A percentile compares a stretch with the other conserved stretches of the same genome.
These are phyloP conservation scores for Epichloe baconii DNA, from an alignment of 2,329 filamentous ascomycete species.

Conservation along the genomic window DNA sequence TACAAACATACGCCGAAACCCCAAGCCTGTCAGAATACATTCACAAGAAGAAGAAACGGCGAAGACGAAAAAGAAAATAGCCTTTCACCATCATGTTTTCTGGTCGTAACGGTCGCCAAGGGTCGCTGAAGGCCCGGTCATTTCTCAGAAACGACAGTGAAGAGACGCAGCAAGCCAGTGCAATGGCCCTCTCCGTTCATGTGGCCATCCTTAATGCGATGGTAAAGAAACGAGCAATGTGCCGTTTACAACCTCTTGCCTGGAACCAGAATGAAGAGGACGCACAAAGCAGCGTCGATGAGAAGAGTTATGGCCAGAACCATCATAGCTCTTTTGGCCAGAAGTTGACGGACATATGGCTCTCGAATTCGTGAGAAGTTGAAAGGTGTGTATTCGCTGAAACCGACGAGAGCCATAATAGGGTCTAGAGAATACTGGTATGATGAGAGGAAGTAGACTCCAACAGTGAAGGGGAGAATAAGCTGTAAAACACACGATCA, in stretches of 20 bases:
- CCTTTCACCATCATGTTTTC: background rate
- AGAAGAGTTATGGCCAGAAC: slow-evolving; percentile 64
- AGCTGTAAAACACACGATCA: slow-evolving; percentile 23
- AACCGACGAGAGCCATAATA: slow-evolving; percentile 73
- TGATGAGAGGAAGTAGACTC: slow-evolving; percentile 75
- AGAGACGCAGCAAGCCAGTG: slow-evolving; percentile 3
- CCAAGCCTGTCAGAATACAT: slow-evolving; percentile 1
- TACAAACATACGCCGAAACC: slow-evolving; percentile 1
- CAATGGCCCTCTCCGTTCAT: background rate
- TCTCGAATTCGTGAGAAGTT: slow-evolving; percentile 80
- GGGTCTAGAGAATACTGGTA: slow-evolving; percentile 96
- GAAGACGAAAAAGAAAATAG: background rate
- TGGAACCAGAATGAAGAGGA: slow-evolving; percentile 90
- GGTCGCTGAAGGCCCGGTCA: background rate
- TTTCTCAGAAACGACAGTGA: slow-evolving; percentile 3
- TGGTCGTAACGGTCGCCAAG: slow-evolving; percentile 6
- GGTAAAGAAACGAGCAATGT: background rate
- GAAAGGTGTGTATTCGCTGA: slow-evolving; percentile 94
- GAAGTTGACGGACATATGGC: slow-evolving; percentile 75
- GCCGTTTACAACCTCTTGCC: slow-evolving; percentile 57
- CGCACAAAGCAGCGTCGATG: slow-evolving; percentile 68
- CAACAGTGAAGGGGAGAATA: slow-evolving; percentile 84
- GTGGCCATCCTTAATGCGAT: background rate
- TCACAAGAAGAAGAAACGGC: background rate
- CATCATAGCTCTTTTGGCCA: slow-evolving; percentile 72